Evolutionary conservation across 2,329 filamentous ascomycete species (phyloP).

Genomic region (Hymenoscyphus fructigenus): DNA sequence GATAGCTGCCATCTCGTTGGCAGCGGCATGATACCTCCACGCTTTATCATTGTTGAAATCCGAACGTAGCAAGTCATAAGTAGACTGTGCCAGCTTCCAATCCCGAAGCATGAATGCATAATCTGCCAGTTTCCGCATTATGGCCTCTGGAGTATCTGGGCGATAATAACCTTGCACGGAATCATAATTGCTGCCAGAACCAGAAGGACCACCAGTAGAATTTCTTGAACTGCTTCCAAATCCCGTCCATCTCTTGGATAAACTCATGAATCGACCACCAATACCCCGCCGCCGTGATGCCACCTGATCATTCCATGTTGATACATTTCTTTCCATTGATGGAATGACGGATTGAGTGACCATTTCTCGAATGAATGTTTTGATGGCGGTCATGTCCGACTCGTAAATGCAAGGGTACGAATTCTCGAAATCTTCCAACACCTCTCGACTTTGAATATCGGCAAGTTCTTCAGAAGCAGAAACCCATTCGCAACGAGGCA

Average conservation of each 20-base stretch:
- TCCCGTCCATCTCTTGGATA: conserved; percentile 85
- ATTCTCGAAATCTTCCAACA: conserved; percentile 69
- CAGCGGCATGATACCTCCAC: conserved; percentile 91
- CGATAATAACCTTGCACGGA: conserved; percentile 74
- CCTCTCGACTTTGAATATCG: conserved; percentile 67
- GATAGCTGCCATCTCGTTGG: conserved; percentile 91
- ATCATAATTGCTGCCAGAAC: conserved; percentile 71
- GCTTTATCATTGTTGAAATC: conserved; percentile 96
- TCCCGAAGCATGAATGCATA: conserved; percentile 97
- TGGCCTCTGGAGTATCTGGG: conserved; percentile 80
- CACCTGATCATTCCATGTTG: conserved; percentile 96
- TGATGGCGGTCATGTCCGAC: conserved; percentile 84
- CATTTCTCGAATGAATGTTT: conserved; percentile 89
- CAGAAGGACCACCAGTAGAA: conserved; percentile 43
- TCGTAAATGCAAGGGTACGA: conserved; percentile 82
- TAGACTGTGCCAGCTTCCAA: conserved; percentile 88
- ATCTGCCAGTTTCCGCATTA: conserved; percentile 90
- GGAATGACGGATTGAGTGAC: conserved; percentile 93
- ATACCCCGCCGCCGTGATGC: conserved; percentile 86
- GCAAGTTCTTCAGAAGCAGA: conserved; percentile 81
- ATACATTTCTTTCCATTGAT: conserved; percentile 90
- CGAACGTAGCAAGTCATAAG: conserved; percentile 82
- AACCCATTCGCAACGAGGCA: conserved; percentile 86
- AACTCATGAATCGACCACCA: conserved; percentile 87
- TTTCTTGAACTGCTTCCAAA: conserved; percentile 61